A percentile compares a stretch with the other conserved stretches of the same genome.
Evolutionary conservation across 179 eudicot species (phyloP).

Genomic region (Beta lomatogona): DNA sequence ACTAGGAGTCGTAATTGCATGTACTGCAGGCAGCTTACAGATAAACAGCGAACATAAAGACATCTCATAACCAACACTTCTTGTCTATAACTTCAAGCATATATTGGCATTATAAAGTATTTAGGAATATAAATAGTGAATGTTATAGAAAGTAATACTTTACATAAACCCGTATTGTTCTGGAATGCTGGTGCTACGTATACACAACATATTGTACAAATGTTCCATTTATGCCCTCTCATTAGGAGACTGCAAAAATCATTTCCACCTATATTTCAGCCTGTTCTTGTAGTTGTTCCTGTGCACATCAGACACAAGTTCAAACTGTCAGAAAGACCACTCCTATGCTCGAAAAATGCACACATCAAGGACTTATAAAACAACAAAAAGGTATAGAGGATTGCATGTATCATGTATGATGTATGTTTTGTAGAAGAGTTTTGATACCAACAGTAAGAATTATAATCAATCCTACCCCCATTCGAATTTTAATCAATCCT

Average conservation of each 20-base stretch:
- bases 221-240: not conserved
- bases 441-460: not conserved
- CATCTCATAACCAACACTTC: not conserved
- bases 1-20: too few relatives aligned
- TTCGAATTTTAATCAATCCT: too few relatives aligned
- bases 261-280: conserved; percentile 11
- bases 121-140: not conserved
- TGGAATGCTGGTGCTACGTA: not conserved
- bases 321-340: not conserved
- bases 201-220: not conserved
- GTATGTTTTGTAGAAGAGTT: too few relatives aligned
- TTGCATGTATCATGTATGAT: not conserved
- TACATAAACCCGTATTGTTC: not conserved
- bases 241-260: too few relatives aligned
- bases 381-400: too few relatives aligned
- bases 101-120: not conserved
- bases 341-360: not conserved
- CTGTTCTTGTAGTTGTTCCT: conserved; percentile 85
- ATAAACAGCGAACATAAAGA: not conserved
- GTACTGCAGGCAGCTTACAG: not conserved
- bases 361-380: not conserved
- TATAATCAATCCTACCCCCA: not conserved
- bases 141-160: not conserved
- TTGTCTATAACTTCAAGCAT: not conserved
- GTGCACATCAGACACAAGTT: conserved; percentile 20